Percentiles rank a stretch among this genome's conserved stretches.
Evolutionary conservation across 106 monocot species (phyloP).

Genomic region (Platanthera guangdongensis): DNA sequence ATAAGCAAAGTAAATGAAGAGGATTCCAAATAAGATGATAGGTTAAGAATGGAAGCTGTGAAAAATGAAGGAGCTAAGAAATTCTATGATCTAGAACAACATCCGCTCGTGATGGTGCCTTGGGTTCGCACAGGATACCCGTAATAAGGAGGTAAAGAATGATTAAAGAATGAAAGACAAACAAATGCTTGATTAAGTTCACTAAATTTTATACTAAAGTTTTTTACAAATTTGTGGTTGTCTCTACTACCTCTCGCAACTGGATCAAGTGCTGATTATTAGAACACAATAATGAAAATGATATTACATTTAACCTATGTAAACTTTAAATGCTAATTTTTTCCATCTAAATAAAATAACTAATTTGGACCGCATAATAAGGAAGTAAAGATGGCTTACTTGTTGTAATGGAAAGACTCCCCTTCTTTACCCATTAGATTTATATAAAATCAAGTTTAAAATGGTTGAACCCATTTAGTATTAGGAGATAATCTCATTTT

Average conservation of each 20-base stretch:
- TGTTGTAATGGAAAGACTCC: slow-evolving; percentile 38
- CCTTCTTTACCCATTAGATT: no score
- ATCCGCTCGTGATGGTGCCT: no score
- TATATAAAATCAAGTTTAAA: no score
- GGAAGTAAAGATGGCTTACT: slow-evolving; percentile 29
- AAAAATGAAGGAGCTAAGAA: not conserved
- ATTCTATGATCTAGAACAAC: no score
- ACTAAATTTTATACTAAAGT: no score
- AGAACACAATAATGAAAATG: not conserved
- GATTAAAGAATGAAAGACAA: no score
- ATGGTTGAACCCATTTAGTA: no score
- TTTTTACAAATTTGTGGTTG: no score
- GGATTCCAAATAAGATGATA: not conserved
- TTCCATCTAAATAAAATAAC: not conserved
- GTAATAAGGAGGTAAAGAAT: no score
- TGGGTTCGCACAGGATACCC: no score
- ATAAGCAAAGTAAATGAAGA: not conserved
- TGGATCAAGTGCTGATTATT: not conserved
- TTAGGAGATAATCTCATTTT: no score
- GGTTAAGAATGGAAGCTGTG: not conserved
- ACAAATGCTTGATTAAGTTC: no score
- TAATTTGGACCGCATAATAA: not conserved
- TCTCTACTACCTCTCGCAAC: not conserved
- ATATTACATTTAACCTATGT: not conserved
- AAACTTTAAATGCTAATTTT: not conserved